These are phyloP conservation scores for Fusarium sp. DNA, from an alignment of 2,329 filamentous ascomycete genomes.

Conservation along the genomic window DNA sequence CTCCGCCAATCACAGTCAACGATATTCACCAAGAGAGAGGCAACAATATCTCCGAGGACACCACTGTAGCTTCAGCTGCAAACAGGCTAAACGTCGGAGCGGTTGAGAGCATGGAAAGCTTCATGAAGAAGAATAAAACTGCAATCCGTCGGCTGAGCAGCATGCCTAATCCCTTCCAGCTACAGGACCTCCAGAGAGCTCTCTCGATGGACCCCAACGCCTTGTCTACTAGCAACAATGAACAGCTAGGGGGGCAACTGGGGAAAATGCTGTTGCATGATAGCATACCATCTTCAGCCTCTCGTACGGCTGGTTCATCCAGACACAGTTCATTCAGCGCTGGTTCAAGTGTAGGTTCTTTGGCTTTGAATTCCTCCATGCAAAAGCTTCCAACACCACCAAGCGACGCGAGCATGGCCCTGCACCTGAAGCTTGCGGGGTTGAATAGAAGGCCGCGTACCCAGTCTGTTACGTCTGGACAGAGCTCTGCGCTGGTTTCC, in stretches of 20 bases:
- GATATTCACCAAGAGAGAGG: conserved; percentile 34
- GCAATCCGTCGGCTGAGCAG: conserved; percentile 35
- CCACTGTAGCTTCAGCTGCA: conserved; percentile 4
- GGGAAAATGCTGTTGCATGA: conserved; percentile 9
- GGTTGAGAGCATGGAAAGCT: conserved; percentile 24
- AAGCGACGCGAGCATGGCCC: conserved; percentile 6
- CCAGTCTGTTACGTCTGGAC: conserved; percentile 1
- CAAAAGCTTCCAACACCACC: conserved; percentile 3
- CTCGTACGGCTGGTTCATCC: not conserved
- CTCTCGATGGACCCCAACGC: not conserved
- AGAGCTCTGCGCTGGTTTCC: conserved; percentile 14
- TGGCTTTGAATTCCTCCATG: not conserved
- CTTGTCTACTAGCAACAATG: not conserved
- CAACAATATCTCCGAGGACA: not conserved
- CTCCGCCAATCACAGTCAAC: conserved; percentile 18
- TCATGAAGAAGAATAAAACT: conserved; percentile 41
- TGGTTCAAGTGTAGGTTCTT: conserved; percentile 6
- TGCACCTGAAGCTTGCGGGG: conserved; percentile 14
- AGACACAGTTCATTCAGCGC: conserved; percentile 28
- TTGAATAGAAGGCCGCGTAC: conserved; percentile 24
- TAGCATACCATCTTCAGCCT: conserved; percentile 7
- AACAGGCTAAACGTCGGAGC: conserved; percentile 24
- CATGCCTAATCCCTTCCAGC: conserved; percentile 25
- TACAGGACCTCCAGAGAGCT: conserved; percentile 4
- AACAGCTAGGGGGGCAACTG: conserved; percentile 9